phyloP scores from a whole-genome alignment of 2,329 filamentous ascomycete species.

The Orbilia quercus region DNA sequence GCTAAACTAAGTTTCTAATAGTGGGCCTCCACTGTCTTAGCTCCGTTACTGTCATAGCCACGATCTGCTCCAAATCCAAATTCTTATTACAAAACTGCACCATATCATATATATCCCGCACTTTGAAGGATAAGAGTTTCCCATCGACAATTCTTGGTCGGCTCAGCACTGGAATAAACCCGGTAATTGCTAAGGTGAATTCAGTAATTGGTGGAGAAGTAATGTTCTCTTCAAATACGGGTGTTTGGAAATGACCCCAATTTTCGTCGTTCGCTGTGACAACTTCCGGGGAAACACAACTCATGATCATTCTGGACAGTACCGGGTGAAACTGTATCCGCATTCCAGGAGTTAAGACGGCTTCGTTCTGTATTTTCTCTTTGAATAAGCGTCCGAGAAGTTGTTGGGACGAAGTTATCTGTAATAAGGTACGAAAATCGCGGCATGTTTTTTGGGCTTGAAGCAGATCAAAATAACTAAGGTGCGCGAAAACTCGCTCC shows the following conservation, averaged over 20 bases:
- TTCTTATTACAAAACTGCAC: too few species aligned
- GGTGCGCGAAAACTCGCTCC: conserved; percentile 15
- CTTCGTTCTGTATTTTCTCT: background rate
- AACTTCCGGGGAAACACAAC: background rate
- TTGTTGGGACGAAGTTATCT: background rate
- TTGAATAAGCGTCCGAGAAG: background rate
- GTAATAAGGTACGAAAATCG: background rate
- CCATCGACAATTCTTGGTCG: background rate
- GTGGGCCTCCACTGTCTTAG: too few species aligned
- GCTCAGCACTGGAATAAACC: background rate
- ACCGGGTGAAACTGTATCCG: background rate
- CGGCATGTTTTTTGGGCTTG: background rate
- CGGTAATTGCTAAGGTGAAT: background rate
- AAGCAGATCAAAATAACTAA: conserved; percentile 8
- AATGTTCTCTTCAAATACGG: conserved; percentile 2
- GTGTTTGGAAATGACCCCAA: background rate
- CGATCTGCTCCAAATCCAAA: too few species aligned
- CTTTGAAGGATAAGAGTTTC: background rate
- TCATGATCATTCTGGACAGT: background rate
- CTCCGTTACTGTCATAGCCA: too few species aligned
- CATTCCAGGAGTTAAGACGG: background rate
- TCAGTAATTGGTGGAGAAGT: conserved; percentile 6
- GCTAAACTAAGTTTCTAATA: too few species aligned
- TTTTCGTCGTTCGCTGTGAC: background rate
- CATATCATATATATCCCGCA: too few species aligned